Base-by-base conservation (phyloP, 495 filamentous ascomycete genomes). In the Aspergillus ostianus region DNA sequence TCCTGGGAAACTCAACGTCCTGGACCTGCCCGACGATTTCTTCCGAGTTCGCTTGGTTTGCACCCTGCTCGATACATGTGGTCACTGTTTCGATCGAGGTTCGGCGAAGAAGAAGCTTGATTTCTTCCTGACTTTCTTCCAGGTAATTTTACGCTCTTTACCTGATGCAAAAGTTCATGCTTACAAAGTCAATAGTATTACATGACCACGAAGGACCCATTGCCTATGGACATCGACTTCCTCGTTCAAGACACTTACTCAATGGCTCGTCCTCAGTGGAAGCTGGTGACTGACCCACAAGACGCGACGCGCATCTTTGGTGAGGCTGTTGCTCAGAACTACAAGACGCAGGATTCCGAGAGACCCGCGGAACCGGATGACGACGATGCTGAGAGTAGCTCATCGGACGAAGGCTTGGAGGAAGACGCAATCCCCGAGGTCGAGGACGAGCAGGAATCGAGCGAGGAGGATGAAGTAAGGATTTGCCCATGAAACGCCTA, bases 201-300 rank as follows among this genome's bases (percentile, higher is more conserved):
- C 78, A 88, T 97, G 60, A 85, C 87, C 66, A 90, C 89, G n/a
- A 99, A 99, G 72, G 90, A 95, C 12, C 82, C 90, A 2, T 70
- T 97, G 47, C 95, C 94, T 2, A 97, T 98, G 92, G 94, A 98
- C 67, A 87, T 97, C 54, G 94, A 99, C 62, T 99, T 98, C 74
- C 87, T 97, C 47, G 84, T 97, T 26, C 94, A 97, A 69, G 94
- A 99, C 73, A 93, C 90, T 1, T 97, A 88, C 72, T 83, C 87
- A 19, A 73, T 88, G 50, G 88, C 89, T 17, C 81, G 94, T 62
- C 94, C 95, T 15, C 89, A 96, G 71, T 97, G 93, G 94, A 92
- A 93, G 69, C 77, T 98, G 47, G 84, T 86, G 19, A 84, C 84
- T 7, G 89, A 89, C 57, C 68, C 92, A 12, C 88, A 96, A 55